Base-by-base conservation (phyloP, 192 early-diverging fungal species). In the Rhizophlyctis rosea region DNA sequence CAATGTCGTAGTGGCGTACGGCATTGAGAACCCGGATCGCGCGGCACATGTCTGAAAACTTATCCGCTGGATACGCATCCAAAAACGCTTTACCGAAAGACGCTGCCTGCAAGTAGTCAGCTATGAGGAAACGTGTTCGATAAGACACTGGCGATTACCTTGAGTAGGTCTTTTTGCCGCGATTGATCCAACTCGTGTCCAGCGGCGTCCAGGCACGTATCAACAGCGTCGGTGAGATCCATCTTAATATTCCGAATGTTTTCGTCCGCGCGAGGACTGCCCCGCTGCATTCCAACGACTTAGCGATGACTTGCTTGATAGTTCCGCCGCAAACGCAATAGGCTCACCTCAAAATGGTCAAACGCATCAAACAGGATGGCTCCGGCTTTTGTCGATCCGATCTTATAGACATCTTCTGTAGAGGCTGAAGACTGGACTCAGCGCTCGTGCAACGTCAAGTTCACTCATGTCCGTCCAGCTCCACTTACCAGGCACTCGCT, bases 41-140 rank as follows among this genome's bases (percentile, higher is more conserved):
- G 57, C 88, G 87, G 63, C 90, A 91, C 86, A 92, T 91, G 44
- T 90, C 86, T 21, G 95, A 90, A 69, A 98, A 91, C 47, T 80
- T 81, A 64, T 93, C 86, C 3, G 91, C 81, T 57, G 90, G 88
- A 55, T 92, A 95, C 4, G 82, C 75, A n/a, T 92, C 85, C 57
- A 98, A 53, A 57, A 97, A 99, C 29, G 87, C 80, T 68, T 96
- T 96, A 34, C 96, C 96, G 73, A 96, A 90, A 0, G 91, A 91
- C 0, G 94, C 95, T 0, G 96, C 91, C 77, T 92, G 64, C 31
- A 76, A 35, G 47, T 27, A 57, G 39, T 34, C 4, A 44, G 59
- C n/a, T 47, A 23, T 18, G 21, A 16, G 44, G 2, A 63, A 30
- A 30, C 2, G 23, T 1, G 14, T 16, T 11, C 27, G n/a, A 57